These are phyloP conservation scores for Coemansia sp. DNA, from an alignment of 192 early-diverging fungal genomes.

Conservation along the genomic window DNA sequence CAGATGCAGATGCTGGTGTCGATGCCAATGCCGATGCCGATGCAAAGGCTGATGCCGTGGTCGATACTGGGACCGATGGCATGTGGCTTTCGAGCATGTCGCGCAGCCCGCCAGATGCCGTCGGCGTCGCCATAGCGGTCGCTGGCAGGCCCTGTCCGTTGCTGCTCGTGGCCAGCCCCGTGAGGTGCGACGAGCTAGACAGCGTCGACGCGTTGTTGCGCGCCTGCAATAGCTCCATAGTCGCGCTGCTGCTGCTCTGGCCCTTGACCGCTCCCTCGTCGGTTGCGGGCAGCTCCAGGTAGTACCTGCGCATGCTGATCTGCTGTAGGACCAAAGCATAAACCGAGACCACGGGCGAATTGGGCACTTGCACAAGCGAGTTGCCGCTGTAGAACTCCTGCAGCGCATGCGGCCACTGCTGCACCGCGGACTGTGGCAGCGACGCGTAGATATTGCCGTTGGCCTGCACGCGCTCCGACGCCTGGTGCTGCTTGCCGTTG, in stretches of 20 bases:
- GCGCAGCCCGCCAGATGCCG: constrained; percentile 2
- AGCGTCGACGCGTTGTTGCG: neutral
- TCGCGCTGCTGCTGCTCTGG: neutral
- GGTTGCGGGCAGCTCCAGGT: constrained; percentile 27
- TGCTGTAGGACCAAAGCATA: constrained; percentile 52
- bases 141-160: too few species aligned
- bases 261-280: constrained; percentile 8
- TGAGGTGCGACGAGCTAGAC: constrained; percentile 24
- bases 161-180: neutral
- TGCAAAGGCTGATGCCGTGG: neutral
- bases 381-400: constrained; percentile 6
- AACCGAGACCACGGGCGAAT: constrained; percentile 50
- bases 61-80: neutral
- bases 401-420: constrained; percentile 21
- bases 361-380: constrained; percentile 34
- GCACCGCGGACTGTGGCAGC: constrained; percentile 4
- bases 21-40: neutral
- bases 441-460: neutral
- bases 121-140: too few species aligned
- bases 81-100: neutral
- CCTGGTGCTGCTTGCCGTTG: constrained; percentile 8
- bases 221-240: neutral
- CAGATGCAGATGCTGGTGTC: neutral
- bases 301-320: constrained; percentile 44
- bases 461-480: neutral